These are phyloP conservation scores for Coleophoma crateriformis DNA, from an alignment of 2,329 filamentous ascomycete species.

Conservation along the genomic window DNA sequence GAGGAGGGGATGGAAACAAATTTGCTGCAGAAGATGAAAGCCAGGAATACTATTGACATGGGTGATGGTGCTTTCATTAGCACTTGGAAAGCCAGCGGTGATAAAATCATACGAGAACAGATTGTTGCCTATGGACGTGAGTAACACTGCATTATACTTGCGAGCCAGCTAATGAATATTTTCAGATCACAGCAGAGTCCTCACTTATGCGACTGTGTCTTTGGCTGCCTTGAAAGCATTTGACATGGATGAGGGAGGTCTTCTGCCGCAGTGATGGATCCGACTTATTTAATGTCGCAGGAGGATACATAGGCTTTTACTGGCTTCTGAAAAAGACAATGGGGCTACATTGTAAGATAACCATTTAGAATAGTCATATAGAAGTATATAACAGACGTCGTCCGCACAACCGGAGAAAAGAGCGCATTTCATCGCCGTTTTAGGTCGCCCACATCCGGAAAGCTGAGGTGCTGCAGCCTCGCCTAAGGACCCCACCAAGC, in stretches of 20 bases:
- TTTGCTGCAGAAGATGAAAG: slow-evolving; percentile 23
- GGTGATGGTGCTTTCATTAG: slow-evolving; percentile 26
- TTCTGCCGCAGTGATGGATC: slow-evolving; percentile 6
- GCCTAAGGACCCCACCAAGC: slow-evolving; percentile 9
- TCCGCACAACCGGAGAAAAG: too few species aligned
- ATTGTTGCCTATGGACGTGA: slow-evolving; percentile 26
- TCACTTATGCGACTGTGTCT: slow-evolving; percentile 58
- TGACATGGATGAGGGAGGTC: slow-evolving; percentile 31
- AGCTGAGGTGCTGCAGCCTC: not conserved
- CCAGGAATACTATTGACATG: slow-evolving; percentile 21
- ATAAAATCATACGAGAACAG: slow-evolving; percentile 26
- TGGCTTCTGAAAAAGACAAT: too few species aligned
- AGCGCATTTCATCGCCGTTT: too few species aligned
- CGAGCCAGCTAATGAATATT: slow-evolving; percentile 9
- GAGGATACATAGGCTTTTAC: too few species aligned
- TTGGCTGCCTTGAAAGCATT: slow-evolving; percentile 64
- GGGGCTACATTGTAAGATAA: too few species aligned
- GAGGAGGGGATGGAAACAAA: slow-evolving; percentile 23
- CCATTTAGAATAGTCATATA: too few species aligned
- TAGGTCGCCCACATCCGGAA: too few species aligned
- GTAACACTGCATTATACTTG: slow-evolving; percentile 3
- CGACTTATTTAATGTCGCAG: not conserved
- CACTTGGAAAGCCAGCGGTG: slow-evolving; percentile 22
- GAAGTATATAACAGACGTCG: too few species aligned
- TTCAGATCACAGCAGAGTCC: slow-evolving; percentile 64